phyloP scores from a whole-genome alignment of 148 eudicot genomes.

The Rhododendron ferrugineum region DNA sequence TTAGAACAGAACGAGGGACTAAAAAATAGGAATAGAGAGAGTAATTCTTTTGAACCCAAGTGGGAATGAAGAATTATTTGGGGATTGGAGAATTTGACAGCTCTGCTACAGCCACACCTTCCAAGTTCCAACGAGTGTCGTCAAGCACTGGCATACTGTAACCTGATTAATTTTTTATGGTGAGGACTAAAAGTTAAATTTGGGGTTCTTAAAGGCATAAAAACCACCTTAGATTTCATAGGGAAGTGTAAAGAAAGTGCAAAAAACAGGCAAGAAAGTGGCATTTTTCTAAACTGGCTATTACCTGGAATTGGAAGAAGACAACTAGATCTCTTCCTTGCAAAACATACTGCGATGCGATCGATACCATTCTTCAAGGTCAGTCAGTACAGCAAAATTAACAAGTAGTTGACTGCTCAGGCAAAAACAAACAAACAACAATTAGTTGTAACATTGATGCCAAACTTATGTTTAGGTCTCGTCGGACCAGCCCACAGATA shows the following conservation, averaged over 20 bases:
- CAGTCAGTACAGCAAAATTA: neutral
- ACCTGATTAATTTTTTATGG: neutral
- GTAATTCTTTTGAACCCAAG: neutral
- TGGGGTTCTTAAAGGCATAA: neutral
- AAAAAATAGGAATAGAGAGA: too few species aligned
- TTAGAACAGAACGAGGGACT: too few species aligned
- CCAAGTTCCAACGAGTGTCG: neutral
- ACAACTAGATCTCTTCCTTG: constrained; percentile 10
- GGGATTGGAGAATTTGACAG: neutral
- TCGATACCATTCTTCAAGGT: neutral
- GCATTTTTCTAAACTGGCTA: neutral
- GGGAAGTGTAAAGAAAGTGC: neutral
- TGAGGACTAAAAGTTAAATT: neutral
- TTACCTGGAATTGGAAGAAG: constrained; percentile 10
- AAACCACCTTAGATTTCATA: neutral
- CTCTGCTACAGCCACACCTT: neutral
- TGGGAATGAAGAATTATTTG: neutral
- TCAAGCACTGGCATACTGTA: neutral
- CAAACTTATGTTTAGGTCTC: too few species aligned
- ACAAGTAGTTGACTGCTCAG: neutral
- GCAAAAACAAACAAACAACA: neutral
- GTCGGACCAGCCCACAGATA: neutral
- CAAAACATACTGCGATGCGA: neutral
- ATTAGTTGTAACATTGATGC: too few species aligned
- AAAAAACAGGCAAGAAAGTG: neutral